Evolutionary conservation across 2,329 filamentous ascomycete species (phyloP), one percentile per base, ranked within the genome.

Genomic region (Stemphylium lycopersici): DNA sequence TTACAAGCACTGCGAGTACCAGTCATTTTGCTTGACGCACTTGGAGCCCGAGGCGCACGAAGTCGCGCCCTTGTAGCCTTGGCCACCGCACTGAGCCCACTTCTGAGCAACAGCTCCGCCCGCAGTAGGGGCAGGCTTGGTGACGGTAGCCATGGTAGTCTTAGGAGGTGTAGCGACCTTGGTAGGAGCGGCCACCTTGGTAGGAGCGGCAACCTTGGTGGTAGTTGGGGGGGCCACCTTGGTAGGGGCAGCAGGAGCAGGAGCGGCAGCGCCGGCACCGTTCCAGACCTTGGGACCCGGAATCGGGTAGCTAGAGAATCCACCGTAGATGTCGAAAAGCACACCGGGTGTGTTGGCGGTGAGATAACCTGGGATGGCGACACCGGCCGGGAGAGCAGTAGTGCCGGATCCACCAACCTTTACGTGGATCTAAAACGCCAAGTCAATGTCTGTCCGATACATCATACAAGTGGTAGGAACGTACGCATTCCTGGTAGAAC

Each of bases 61-160:
- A 3, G 72, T 78, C 4, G 76, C 42, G 15, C 79, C 80, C 1
- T 64, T 75, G 62, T 67, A 80, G 46, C 71, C 73, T 10, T 66
- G 65, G 15, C 80, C 80, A 62, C 80, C 80, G 61, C 79, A 81
- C 68, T 80, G 79, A 3, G 70, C 74, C 55, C 73, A 80, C 34
- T 66, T 69, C 45, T 58, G 59, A 31, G 64, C 69, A n/a, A 62
- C 46, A 12, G 53, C 69, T 52, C 51, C 59, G 15, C 50, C 45
- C 11, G 58, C 46, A 20, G 63, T 64, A 42, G 63, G 44, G 31
- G 51, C 36, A 24, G 65, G 56, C 51, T 61, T 59, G 33, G 61
- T 55, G 20, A 63, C 33, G n/a, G 67, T 68, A n/a, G 60, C 46
- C 20, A 68, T 55, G 4, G 64, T 71, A 4, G 66, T 64, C 52